These are phyloP conservation scores for Penicillium griseofulvum DNA, from an alignment of 2,329 filamentous ascomycete genomes.

Conservation along the genomic window DNA sequence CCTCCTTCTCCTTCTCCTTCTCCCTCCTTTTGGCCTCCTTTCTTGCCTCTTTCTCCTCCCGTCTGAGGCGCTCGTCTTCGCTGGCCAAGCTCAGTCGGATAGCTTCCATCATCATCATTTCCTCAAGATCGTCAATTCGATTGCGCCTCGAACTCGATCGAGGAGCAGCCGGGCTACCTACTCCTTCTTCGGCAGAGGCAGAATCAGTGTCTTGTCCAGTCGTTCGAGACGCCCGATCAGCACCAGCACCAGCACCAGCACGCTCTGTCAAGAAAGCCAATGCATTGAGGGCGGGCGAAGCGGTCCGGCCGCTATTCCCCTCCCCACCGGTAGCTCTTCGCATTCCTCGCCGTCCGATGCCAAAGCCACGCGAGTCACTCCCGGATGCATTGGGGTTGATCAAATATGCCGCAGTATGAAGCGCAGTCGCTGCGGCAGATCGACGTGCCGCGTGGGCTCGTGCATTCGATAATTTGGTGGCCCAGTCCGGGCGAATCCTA, in stretches of 20 bases:
- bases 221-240: slow-evolving; percentile 26
- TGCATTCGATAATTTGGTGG: slow-evolving; percentile 80
- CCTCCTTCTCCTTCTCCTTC: slow-evolving; percentile 79
- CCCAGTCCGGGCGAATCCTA: slow-evolving; percentile 89
- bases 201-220: slow-evolving; percentile 36
- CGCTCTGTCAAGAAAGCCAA: slow-evolving; percentile 49
- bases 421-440: slow-evolving; percentile 86
- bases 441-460: slow-evolving; percentile 80
- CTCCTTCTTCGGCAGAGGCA: slow-evolving; percentile 35
- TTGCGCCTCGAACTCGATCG: slow-evolving; percentile 57
- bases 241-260: slow-evolving; percentile 40
- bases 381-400: slow-evolving; percentile 58
- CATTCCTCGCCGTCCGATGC: slow-evolving; percentile 55
- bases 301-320: slow-evolving; percentile 33
- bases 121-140: slow-evolving; percentile 84
- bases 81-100: slow-evolving; percentile 86
- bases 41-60: slow-evolving; percentile 73
- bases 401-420: slow-evolving; percentile 92
- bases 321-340: slow-evolving; percentile 40
- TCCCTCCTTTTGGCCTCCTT: slow-evolving; percentile 84
- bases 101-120: slow-evolving; percentile 98
- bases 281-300: slow-evolving; percentile 45
- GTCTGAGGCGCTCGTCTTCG: slow-evolving; percentile 87
- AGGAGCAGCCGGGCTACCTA: slow-evolving; percentile 38
- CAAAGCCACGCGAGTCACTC: slow-evolving; percentile 52